Conservation (phyloP, 257 asterid species). For the Solanum gracilifrons region DNA sequence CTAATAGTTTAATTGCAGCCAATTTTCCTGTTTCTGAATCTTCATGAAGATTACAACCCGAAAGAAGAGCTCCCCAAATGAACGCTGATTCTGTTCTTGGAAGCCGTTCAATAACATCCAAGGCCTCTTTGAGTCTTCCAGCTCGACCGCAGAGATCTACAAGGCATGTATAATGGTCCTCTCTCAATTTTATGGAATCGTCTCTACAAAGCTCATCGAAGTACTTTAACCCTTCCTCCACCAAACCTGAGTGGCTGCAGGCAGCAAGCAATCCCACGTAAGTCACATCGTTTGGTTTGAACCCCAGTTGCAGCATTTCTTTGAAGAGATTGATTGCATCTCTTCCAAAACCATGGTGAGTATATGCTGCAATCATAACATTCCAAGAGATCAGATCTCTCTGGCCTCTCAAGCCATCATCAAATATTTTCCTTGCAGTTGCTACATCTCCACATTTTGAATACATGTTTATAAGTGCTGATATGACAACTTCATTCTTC, state of each 20-base stretch:
- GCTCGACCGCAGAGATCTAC: slow-evolving; percentile 49
- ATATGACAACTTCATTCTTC: slow-evolving; percentile 27
- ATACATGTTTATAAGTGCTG: slow-evolving; percentile 55
- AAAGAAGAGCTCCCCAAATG: slow-evolving; percentile 48
- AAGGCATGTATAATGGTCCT: slow-evolving; percentile 49
- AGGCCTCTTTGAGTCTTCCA: slow-evolving; percentile 44
- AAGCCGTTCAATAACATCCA: slow-evolving; percentile 22
- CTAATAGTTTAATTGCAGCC: slow-evolving; percentile 27
- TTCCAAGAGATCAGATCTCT: slow-evolving; percentile 53
- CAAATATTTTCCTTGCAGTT: slow-evolving; percentile 39
- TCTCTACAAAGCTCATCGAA: slow-evolving; percentile 33
- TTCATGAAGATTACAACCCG: slow-evolving; percentile 43
- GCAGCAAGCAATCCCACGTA: slow-evolving; percentile 53
- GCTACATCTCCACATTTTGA: slow-evolving; percentile 52
- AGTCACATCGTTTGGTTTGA: slow-evolving; percentile 43
- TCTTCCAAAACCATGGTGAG: slow-evolving; percentile 57
- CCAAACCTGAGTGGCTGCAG: slow-evolving; percentile 61
- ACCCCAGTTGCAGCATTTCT: slow-evolving; percentile 30
- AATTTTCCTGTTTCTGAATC: slow-evolving; percentile 33
- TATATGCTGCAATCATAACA: slow-evolving; percentile 49
- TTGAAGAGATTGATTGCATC: slow-evolving; percentile 35
- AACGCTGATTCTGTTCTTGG: slow-evolving; percentile 15
- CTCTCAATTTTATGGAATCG: slow-evolving; percentile 30
- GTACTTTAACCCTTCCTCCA: slow-evolving; percentile 41
- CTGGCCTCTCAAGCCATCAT: slow-evolving; percentile 19